Evolutionary conservation across 1,284 basidiomycete species (phyloP).

Genomic region (Amylostereum areolatum): DNA sequence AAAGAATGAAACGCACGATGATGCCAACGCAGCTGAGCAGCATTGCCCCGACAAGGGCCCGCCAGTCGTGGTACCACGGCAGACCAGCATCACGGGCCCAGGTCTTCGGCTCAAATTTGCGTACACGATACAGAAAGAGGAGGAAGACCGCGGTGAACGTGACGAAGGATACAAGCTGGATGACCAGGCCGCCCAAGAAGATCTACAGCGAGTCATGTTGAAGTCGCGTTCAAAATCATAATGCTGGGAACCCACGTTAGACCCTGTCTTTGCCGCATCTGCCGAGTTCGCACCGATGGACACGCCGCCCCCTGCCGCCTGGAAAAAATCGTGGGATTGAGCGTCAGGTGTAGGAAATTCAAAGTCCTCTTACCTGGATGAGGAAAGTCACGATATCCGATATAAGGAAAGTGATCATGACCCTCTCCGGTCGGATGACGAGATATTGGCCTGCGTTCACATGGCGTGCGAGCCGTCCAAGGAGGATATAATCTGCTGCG

Average conservation of each 20-base stretch:
- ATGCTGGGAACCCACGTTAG: constrained; percentile 25
- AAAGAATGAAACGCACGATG: constrained; percentile 33
- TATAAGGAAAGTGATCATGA: constrained; percentile 47
- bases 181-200: constrained; percentile 56
- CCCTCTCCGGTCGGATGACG: constrained; percentile 45
- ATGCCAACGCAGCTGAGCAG: constrained; percentile 62
- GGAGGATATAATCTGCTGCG: constrained; percentile 64
- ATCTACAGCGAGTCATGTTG: constrained; percentile 30
- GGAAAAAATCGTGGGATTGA: constrained; percentile 23
- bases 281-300: constrained; percentile 29
- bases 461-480: constrained; percentile 54
- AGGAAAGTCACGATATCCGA: constrained; percentile 67
- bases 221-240: not conserved
- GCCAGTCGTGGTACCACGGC: constrained; percentile 58
- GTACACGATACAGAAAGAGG: constrained; percentile 52
- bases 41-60: constrained; percentile 46
- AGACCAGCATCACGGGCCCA: constrained; percentile 37
- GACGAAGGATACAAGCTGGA: constrained; percentile 61
- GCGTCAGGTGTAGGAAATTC: too few species aligned
- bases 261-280: constrained; percentile 23
- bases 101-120: constrained; percentile 34
- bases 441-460: constrained; percentile 46
- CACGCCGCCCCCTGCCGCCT: constrained; percentile 39
- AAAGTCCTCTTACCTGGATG: constrained; percentile 40
- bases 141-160: constrained; percentile 54